Evolutionary conservation across 2,329 filamentous ascomycete genomes (phyloP).

Genomic region (Pseudonectria foliicola): DNA sequence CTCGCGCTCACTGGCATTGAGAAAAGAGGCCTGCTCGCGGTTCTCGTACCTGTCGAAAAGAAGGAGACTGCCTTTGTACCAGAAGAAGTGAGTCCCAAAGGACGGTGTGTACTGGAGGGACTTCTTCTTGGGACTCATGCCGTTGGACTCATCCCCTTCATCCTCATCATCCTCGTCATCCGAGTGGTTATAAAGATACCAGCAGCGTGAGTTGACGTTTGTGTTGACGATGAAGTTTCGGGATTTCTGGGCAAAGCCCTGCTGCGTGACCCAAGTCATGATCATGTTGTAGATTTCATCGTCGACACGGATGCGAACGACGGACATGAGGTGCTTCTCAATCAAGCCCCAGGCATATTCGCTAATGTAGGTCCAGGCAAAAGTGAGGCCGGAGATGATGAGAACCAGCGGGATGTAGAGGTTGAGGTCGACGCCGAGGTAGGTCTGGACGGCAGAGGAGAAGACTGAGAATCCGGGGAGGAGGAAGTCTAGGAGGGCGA

Average conservation of each 20-base stretch:
- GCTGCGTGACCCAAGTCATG: conserved; percentile 61
- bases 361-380: conserved; percentile 47
- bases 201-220: conserved; percentile 46
- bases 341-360: conserved; percentile 41
- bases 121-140: conserved; percentile 34
- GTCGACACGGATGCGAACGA: conserved; percentile 58
- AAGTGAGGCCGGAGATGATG: conserved; percentile 38
- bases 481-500: conserved; percentile 52
- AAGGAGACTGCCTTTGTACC: conserved; percentile 53
- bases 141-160: conserved; percentile 20
- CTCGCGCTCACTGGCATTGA: conserved; percentile 45
- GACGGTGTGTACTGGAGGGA: conserved; percentile 57
- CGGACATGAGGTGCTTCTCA: conserved; percentile 53
- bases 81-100: conserved; percentile 62
- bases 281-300: conserved; percentile 69
- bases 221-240: conserved; percentile 60
- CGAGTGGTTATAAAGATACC: conserved; percentile 42
- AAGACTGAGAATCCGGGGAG: conserved; percentile 59
- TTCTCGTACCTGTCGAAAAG: conserved; percentile 48
- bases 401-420: conserved; percentile 54
- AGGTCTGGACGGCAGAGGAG: conserved; percentile 44
- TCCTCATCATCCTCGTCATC: conserved; percentile 39
- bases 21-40: conserved; percentile 33
- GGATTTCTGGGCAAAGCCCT: conserved; percentile 52
- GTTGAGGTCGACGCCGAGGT: conserved; percentile 55